Evolutionary conservation across 768 basidiomycete genomes (phyloP), one percentile per base, ranked within the genome.

Genomic region (Postia placenta): DNA sequence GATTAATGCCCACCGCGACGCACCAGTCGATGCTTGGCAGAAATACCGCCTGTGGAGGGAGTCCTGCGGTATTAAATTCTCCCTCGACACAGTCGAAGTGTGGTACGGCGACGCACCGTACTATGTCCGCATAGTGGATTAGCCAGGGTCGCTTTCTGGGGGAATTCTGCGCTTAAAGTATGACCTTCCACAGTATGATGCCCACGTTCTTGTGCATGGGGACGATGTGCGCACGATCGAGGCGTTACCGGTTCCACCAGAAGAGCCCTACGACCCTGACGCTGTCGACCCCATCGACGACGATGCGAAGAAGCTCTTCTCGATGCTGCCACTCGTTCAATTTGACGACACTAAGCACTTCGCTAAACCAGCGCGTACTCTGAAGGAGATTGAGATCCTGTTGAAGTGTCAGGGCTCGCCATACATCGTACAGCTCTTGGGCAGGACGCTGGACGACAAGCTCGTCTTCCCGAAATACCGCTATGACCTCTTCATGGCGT

Each of bases 221-320:
- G 23, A 28, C 43, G 14, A 26, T 30, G 17, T 45, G 11, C 23
- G 12, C 4, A n/a, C 26, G n/a, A 28, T 45, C 28, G 27, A 45
- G 4, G 26, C 28, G 24, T 27, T 27, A 28, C 22, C 22, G 23
- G 7, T 9, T 19, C 33, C 33, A 9, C 38, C 38, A 7, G 43
- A 26, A 28, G 43, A 33, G 22, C 26, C 5, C 17, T 11, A 43
- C 12, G 11, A 26, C 5, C n/a, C 23, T 45, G 11, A 26, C 5
- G 14, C 23, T 45, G 26, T 3, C 4, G 11, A 42, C 9, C 11
- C 4, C 9, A 15, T 45, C 23, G 27, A 45, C 11, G 43, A 33
- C n/a, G 43, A 45, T 17, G 43, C 43, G 28, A 45, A 45, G 28
- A 26, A 45, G n/a, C n/a, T n/a, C 12, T 28, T 45, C 28, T 12